A percentile compares a stretch with the other conserved stretches of the same genome.
Evolutionary conservation across 768 basidiomycete genomes (phyloP).

Genomic region (Amanita fuliginea): DNA sequence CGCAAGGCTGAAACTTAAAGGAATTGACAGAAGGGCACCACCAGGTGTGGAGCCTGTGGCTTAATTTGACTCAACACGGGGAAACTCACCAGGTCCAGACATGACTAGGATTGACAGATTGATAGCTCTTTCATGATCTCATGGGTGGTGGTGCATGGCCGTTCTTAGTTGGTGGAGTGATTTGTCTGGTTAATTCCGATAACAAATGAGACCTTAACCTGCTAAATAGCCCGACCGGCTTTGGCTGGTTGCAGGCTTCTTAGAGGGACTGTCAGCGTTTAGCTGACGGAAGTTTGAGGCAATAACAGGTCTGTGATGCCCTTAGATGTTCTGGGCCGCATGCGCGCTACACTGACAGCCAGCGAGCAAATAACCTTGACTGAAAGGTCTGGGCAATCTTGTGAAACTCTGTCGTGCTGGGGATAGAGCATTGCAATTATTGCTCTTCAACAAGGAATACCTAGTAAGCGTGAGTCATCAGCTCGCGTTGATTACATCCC

Average conservation of each 20-base stretch:
- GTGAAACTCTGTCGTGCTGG: too few relatives aligned
- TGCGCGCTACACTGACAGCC: too few relatives aligned
- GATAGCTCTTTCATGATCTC: constrained; percentile 80
- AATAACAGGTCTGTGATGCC: constrained; percentile 90
- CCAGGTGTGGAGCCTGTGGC: constrained; percentile 68
- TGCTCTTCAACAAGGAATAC: too few relatives aligned
- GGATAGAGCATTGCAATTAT: too few relatives aligned
- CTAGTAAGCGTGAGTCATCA: too few relatives aligned
- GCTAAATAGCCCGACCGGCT: constrained; percentile 81
- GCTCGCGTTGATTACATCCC: too few relatives aligned
- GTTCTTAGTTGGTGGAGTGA: constrained; percentile 89
- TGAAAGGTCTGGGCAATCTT: too few relatives aligned
- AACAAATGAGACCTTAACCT: constrained; percentile 79
- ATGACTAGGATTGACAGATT: constrained; percentile 71
- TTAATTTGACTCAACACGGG: constrained; percentile 81
- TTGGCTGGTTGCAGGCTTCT: constrained; percentile 70
- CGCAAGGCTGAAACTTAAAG: constrained; percentile 65
- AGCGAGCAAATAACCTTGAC: too few relatives aligned
- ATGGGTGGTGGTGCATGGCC: constrained; percentile 86
- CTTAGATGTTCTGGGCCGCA: too few relatives aligned
- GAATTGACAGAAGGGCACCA: constrained; percentile 80
- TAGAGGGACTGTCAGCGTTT: constrained; percentile 78
- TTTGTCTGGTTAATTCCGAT: constrained; percentile 81
- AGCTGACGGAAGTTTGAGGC: constrained; percentile 80
- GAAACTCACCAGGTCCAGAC: constrained; percentile 76